Evolutionary conservation across 1,284 basidiomycete species (phyloP).

Genomic region (Kwoniella shivajii): DNA sequence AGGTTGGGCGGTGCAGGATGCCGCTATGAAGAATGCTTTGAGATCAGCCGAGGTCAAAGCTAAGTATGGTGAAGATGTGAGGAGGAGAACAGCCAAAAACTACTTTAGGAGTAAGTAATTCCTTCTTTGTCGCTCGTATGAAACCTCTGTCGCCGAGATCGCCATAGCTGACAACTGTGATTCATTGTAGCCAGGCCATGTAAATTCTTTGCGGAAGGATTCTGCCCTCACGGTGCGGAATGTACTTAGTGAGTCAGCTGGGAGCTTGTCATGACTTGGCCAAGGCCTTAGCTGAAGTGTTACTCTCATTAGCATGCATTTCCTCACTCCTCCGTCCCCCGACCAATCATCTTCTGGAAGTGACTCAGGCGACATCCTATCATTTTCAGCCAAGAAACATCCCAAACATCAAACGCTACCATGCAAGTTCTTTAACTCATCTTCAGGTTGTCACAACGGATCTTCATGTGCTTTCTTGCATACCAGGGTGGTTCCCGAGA

Average conservation of each 20-base stretch:
- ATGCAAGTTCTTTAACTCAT: conserved; percentile 52
- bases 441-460: conserved; percentile 43
- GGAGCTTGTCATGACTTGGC: neutral
- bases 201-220: conserved; percentile 44
- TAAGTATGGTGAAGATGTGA: conserved; percentile 13
- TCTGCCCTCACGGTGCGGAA: conserved; percentile 46
- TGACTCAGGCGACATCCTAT: conserved; percentile 10
- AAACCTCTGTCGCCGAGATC: neutral
- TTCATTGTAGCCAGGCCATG: conserved; percentile 36
- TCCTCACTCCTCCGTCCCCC: conserved; percentile 15
- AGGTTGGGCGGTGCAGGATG: conserved; percentile 49
- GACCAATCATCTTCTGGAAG: conserved; percentile 9
- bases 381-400: conserved; percentile 5
- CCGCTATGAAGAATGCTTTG: conserved; percentile 38
- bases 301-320: conserved; percentile 22
- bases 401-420: conserved; percentile 28
- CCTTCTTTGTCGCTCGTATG: neutral
- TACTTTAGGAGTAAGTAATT: conserved; percentile 45
- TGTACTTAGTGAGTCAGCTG: conserved; percentile 51
- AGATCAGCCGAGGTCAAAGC: conserved; percentile 25
- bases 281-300: neutral
- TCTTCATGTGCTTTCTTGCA: conserved; percentile 47
- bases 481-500: conserved; percentile 40
- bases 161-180: neutral
- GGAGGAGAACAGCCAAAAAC: conserved; percentile 24